Percentiles rank a stretch among this genome's conserved stretches.
Conservation (phyloP, 1,139 yeast genomes). For the Zhuliangozyma parablackwelliae region DNA sequence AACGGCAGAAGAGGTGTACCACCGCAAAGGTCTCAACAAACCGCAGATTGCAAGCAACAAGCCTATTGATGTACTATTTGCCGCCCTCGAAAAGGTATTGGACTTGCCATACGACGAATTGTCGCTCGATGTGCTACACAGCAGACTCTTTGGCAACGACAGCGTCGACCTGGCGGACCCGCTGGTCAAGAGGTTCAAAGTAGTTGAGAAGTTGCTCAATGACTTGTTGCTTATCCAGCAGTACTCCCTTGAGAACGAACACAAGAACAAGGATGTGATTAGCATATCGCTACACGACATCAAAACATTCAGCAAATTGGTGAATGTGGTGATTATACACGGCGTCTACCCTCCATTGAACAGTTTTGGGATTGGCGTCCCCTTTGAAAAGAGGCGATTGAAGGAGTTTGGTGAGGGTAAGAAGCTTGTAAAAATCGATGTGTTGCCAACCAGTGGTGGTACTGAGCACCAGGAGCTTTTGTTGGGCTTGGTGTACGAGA, state of each 20-base stretch:
- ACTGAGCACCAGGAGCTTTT: slow-evolving; percentile 18
- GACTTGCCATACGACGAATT: slow-evolving; percentile 23
- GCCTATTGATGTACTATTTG: slow-evolving; percentile 36
- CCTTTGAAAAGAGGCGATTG: slow-evolving; percentile 55
- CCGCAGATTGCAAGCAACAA: slow-evolving; percentile 26
- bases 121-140: slow-evolving; percentile 14
- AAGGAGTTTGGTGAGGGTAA: slow-evolving; percentile 35
- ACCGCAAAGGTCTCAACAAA: slow-evolving; percentile 32
- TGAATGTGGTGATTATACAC: slow-evolving; percentile 60
- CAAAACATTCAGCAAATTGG: slow-evolving; percentile 61
- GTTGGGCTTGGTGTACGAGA: slow-evolving; percentile 30
- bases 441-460: slow-evolving; percentile 9
- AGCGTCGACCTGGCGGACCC: not conserved
- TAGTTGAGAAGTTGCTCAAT: slow-evolving; percentile 26
- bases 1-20: slow-evolving; percentile 31
- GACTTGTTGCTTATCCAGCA: slow-evolving; percentile 33
- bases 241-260: slow-evolving; percentile 21
- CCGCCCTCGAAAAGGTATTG: slow-evolving; percentile 24
- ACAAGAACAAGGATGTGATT: slow-evolving; percentile 38
- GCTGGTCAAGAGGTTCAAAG: slow-evolving; percentile 15
- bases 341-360: slow-evolving; percentile 69
- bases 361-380: slow-evolving; percentile 54
- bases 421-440: slow-evolving; percentile 20
- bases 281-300: slow-evolving; percentile 81
- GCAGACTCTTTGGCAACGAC: slow-evolving; percentile 5